Evolutionary conservation across 768 basidiomycete species (phyloP).

Genomic region (Russula sp.): DNA sequence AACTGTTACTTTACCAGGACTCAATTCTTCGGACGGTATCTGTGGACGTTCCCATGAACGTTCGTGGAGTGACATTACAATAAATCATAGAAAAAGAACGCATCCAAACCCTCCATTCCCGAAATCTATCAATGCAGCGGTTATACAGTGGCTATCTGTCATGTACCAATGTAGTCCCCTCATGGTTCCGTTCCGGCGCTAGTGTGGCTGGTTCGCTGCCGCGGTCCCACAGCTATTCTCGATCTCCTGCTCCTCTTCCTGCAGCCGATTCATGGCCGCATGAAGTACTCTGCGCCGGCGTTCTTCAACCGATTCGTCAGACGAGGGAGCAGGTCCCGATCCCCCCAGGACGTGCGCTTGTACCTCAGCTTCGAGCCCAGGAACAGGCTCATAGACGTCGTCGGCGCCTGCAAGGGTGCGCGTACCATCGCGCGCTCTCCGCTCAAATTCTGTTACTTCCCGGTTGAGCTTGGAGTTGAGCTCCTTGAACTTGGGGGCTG

Average conservation of each 20-base stretch:
- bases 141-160: background rate
- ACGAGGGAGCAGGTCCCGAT: background rate
- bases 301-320: conserved; percentile 49
- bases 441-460: conserved; percentile 66
- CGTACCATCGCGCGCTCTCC: conserved; percentile 44
- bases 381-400: conserved; percentile 44
- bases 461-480: conserved; percentile 69
- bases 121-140: background rate
- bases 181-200: background rate
- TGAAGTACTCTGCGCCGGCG: conserved; percentile 49
- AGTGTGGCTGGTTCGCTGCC: background rate
- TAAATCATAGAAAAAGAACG: background rate
- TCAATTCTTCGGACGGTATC: background rate
- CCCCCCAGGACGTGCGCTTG: conserved; percentile 48
- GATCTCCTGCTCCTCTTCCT: conserved; percentile 62
- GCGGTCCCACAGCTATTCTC: conserved; percentile 66
- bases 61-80: background rate
- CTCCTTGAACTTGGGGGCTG: conserved; percentile 55
- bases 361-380: conserved; percentile 53
- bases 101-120: background rate
- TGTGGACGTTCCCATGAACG: background rate
- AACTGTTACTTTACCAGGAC: background rate
- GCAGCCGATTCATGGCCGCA: conserved; percentile 56
- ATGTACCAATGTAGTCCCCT: background rate
- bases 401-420: conserved; percentile 41